Percentiles rank a stretch among this genome's conserved stretches.
These are phyloP conservation scores for Luffa aegyptiaca DNA, from an alignment of 306 rosid species.

Conservation along the genomic window DNA sequence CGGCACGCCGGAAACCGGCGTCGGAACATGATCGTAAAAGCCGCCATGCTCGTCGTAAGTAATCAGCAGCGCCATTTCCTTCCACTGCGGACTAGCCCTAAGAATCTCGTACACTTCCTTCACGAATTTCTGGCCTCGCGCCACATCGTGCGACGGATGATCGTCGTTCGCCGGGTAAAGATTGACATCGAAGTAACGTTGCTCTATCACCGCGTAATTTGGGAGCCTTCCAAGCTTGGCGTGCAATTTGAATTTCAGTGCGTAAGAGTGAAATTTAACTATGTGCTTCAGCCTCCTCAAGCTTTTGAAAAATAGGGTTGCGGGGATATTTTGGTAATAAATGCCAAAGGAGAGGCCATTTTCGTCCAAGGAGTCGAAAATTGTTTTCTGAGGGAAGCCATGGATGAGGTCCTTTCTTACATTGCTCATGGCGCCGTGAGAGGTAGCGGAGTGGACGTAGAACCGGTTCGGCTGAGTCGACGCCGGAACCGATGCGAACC, in stretches of 20 bases:
- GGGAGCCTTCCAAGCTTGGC: constrained; percentile 72
- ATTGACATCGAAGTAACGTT: constrained; percentile 64
- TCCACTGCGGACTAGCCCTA: constrained; percentile 91
- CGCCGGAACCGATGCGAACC: constrained; percentile 93
- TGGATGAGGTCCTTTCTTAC: constrained; percentile 63
- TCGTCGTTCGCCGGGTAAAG: constrained; percentile 78
- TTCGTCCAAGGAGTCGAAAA: constrained; percentile 73
- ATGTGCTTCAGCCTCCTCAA: constrained; percentile 46
- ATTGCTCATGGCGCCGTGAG: constrained; percentile 87
- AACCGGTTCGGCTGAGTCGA: constrained; percentile 92
- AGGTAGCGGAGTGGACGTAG: constrained; percentile 88
- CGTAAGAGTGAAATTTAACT: constrained; percentile 44
- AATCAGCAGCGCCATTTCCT: constrained; percentile 72
- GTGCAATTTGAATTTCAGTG: constrained; percentile 48
- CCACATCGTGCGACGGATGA: constrained; percentile 94
- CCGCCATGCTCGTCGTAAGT: constrained; percentile 97
- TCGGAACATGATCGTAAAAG: constrained; percentile 83
- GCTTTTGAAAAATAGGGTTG: constrained; percentile 63
- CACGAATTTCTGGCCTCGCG: constrained; percentile 70
- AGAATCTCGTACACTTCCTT: constrained; percentile 83
- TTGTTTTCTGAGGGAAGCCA: constrained; percentile 79
- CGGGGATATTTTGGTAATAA: constrained; percentile 88
- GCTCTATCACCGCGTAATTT: constrained; percentile 78
- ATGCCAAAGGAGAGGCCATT: constrained; percentile 52
- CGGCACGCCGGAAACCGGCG: constrained; percentile 71